Base-by-base conservation (phyloP, 2,329 filamentous ascomycete genomes). In the Arthroderma uncinatum region DNA sequence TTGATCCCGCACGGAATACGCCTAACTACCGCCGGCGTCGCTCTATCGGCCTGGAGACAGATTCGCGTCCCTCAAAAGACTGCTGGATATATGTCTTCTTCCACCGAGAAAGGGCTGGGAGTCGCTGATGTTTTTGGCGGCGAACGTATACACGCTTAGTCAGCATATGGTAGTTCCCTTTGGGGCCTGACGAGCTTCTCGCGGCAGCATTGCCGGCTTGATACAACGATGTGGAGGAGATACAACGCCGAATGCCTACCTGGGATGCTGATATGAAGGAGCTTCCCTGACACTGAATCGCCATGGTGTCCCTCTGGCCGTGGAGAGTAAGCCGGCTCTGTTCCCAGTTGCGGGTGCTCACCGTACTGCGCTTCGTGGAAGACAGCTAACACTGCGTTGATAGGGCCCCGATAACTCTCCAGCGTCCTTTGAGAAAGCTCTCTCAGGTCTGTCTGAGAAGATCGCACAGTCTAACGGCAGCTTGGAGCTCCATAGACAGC, bases 361-460 rank as follows among this genome's bases (percentile, higher is more conserved):
- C 40, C 21, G 12, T 19, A 12, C n/a, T n/a, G n/a, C n/a, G n/a
- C n/a, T 47, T 12, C 23, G 10, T 21, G 25, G 19, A 19, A 47
- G 12, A 10, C 9, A 44, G 42, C 53, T 50, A 34, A 57, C 39
- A 40, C 6, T n/a, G 14, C 23, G 25, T 53, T 21, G 55, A 21
- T 66, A 95, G 89, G 82, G 82, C 73, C 81, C 88, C 67, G 81
- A 86, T 70, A 86, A 82, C 68, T 95, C 91, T 63, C 86, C 93
- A 25, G 91, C 90, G 54, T 88, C 86, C 2, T 98, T 97, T 69
- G 93, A 98, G 75, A 96, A 91, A 77, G 83, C 86, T 1, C 83
- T 98, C 30, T 88, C 89, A 8, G 79, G 82, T 23, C 82, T 98
- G 48, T 87, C 91, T 9, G 77, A 78, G 55, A 95, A 93, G 74